These are phyloP conservation scores for Solanum virginianum DNA, from an alignment of 257 asterid genomes.

Conservation along the genomic window DNA sequence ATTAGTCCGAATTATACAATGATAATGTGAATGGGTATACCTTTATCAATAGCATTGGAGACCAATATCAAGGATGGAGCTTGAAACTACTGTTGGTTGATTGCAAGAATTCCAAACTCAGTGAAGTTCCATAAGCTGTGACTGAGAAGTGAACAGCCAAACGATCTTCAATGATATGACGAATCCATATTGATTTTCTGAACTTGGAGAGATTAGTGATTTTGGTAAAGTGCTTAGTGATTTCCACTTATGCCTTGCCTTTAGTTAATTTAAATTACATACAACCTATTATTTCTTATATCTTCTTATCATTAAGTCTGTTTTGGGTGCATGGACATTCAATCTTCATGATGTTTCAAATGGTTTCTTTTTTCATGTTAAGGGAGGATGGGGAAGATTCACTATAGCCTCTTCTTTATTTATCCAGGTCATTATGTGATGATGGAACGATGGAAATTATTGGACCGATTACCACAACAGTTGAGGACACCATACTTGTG, in stretches of 20 bases:
- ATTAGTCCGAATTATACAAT: neutral
- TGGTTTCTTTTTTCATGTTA: neutral
- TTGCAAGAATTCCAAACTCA: neutral
- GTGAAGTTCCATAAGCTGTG: neutral
- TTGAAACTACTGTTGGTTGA: neutral
- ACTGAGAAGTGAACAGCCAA: neutral
- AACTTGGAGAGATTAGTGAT: neutral
- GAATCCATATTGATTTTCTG: neutral
- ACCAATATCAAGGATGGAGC: neutral
- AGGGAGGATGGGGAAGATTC: neutral
- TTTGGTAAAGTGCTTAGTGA: neutral
- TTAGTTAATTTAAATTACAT: neutral
- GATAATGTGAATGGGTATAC: neutral
- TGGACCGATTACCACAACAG: conserved; percentile 80
- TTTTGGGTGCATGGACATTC: neutral
- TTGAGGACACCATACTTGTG: conserved; percentile 91
- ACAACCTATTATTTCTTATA: neutral
- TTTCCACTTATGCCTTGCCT: neutral
- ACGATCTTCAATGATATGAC: neutral
- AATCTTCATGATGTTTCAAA: conserved; percentile 1
- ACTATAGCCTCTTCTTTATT: neutral
- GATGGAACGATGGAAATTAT: conserved; percentile 87
- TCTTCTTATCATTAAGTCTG: neutral
- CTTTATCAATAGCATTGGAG: neutral
- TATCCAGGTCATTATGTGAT: conserved; percentile 69